Conservation (phyloP, 2,329 filamentous ascomycete species). For the Claviceps humidiphila region DNA sequence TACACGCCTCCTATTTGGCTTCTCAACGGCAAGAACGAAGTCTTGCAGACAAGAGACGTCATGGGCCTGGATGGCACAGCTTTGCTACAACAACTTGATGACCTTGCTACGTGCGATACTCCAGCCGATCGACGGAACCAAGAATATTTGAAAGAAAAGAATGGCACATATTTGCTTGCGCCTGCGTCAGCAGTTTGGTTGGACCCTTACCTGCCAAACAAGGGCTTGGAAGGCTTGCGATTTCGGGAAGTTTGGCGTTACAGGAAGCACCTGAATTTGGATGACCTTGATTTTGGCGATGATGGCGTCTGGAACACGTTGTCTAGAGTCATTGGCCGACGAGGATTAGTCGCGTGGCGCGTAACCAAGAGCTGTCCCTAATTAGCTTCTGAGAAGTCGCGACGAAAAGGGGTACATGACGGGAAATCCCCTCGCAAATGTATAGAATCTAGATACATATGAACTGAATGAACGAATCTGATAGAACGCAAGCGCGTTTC, state of each 20-base stretch:
- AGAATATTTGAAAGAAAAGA: constrained; percentile 46
- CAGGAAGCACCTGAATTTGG: constrained; percentile 56
- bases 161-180: constrained; percentile 58
- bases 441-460: neutral
- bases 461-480: no score
- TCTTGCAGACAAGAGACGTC: constrained; percentile 57
- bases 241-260: constrained; percentile 62
- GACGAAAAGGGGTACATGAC: neutral
- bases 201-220: constrained; percentile 47
- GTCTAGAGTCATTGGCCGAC: constrained; percentile 49
- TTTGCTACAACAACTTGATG: constrained; percentile 45
- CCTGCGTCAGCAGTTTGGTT: constrained; percentile 60
- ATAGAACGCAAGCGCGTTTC: no score
- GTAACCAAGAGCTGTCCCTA: constrained; percentile 46
- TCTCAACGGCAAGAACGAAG: constrained; percentile 60
- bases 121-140: constrained; percentile 40
- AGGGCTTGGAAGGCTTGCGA: constrained; percentile 43
- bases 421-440: neutral
- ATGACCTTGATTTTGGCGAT: constrained; percentile 67
- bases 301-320: constrained; percentile 65
- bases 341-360: constrained; percentile 49
- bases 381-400: neutral
- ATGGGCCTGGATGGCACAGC: constrained; percentile 55
- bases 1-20: constrained; percentile 74
- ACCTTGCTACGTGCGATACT: constrained; percentile 49